phyloP scores from a whole-genome alignment of 1,284 basidiomycete genomes.

The Apiotrichum mycotoxinovorans region DNA sequence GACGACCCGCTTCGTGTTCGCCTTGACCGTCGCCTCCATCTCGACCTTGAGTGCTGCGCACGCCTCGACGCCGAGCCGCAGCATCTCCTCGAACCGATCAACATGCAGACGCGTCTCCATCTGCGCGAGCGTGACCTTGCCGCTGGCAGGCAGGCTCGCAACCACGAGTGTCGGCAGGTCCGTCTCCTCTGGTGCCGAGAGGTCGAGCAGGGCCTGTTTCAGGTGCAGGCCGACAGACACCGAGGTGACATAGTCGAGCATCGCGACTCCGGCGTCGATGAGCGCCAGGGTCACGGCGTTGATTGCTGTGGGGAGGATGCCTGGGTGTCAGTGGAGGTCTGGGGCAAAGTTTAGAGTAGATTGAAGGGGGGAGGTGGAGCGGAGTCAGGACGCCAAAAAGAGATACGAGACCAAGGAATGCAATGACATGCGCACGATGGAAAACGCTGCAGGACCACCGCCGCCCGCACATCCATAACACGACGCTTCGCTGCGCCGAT shows the following conservation, averaged over 20 bases:
- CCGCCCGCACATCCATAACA: no score
- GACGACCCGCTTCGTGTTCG: slow-evolving; percentile 63
- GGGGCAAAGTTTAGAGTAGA: no score
- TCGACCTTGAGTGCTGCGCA: slow-evolving; percentile 74
- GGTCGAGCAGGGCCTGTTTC: slow-evolving; percentile 75
- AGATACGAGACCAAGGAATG: no score
- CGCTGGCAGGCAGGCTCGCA: slow-evolving; percentile 77
- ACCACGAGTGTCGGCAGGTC: slow-evolving; percentile 84
- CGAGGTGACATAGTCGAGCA: slow-evolving; percentile 85
- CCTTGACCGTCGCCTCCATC: slow-evolving; percentile 72
- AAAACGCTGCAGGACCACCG: no score
- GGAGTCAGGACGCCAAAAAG: background rate
- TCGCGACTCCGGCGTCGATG: slow-evolving; percentile 81
- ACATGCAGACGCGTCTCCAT: slow-evolving; percentile 94
- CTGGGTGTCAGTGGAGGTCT: slow-evolving; percentile 48
- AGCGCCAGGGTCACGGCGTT: slow-evolving; percentile 93
- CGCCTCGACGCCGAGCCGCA: slow-evolving; percentile 72
- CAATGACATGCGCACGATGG: no score
- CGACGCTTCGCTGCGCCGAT: no score
- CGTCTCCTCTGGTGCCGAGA: slow-evolving; percentile 82
- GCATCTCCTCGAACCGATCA: slow-evolving; percentile 85
- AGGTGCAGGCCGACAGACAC: slow-evolving; percentile 69
- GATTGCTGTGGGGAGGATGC: slow-evolving; percentile 85
- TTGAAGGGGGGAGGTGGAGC: background rate
- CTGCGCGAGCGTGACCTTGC: slow-evolving; percentile 78